A percentile compares a stretch with the other conserved stretches of the same genome.
phyloP scores from a whole-genome alignment of 1,284 basidiomycete species.

The Trichosporon sp. region DNA sequence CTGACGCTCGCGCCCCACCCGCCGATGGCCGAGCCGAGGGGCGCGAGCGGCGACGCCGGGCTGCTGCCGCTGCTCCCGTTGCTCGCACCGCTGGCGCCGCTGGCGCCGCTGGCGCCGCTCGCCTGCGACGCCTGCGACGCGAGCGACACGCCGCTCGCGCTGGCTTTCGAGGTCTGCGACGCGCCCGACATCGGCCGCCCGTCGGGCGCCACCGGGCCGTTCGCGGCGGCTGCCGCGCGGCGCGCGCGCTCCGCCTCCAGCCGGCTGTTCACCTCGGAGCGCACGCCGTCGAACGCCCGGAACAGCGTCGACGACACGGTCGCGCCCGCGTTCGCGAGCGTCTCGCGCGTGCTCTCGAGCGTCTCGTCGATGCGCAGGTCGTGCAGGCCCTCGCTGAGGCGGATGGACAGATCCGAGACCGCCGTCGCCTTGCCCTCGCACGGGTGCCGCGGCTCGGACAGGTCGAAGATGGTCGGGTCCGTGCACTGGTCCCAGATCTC shows the following conservation, averaged over 20 bases:
- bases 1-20: not conserved
- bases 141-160: not conserved
- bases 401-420: constrained; percentile 79
- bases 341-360: constrained; percentile 80
- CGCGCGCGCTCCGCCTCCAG: constrained; percentile 28
- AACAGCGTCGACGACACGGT: constrained; percentile 75
- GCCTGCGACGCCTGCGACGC: not conserved
- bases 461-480: constrained; percentile 83
- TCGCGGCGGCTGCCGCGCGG: constrained; percentile 13
- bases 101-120: not conserved
- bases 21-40: not conserved
- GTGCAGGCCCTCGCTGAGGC: constrained; percentile 78
- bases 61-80: not conserved
- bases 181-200: not conserved
- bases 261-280: constrained; percentile 46
- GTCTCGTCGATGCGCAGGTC: constrained; percentile 85
- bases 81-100: not conserved
- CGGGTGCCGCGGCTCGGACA: constrained; percentile 84
- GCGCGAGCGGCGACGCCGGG: not conserved
- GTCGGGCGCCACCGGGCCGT: not conserved
- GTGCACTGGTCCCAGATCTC: constrained; percentile 82
- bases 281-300: constrained; percentile 78
- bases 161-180: not conserved
- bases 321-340: constrained; percentile 68
- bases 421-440: constrained; percentile 82